Conservation (phyloP, 768 basidiomycete genomes). For the Amylocystis lapponica region DNA sequence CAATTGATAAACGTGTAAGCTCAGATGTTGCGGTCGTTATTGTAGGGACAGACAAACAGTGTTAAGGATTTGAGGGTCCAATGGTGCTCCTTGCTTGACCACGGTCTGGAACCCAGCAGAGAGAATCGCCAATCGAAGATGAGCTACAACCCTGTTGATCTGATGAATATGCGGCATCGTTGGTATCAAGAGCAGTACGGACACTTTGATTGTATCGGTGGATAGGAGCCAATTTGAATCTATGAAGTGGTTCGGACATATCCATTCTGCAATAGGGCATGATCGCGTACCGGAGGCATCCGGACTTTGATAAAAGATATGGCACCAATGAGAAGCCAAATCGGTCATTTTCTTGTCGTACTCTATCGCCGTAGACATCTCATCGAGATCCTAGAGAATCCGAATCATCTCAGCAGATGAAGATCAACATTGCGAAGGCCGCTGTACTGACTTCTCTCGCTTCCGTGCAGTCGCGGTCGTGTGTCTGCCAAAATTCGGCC, state of each 20-base stretch:
- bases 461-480: slow-evolving; percentile 5
- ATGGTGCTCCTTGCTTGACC: background rate
- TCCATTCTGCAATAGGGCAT: too few relatives aligned
- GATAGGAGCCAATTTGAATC: background rate
- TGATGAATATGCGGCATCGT: background rate
- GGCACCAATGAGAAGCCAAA: slow-evolving; percentile 27
- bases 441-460: background rate
- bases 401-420: background rate
- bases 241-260: background rate
- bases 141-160: background rate
- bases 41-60: background rate
- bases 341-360: slow-evolving; percentile 32
- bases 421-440: background rate
- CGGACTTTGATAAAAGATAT: background rate
- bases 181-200: background rate
- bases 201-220: background rate
- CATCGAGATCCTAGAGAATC: slow-evolving; percentile 28
- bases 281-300: too few relatives aligned
- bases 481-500: slow-evolving; percentile 36
- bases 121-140: background rate
- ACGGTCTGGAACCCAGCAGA: background rate
- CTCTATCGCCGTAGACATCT: slow-evolving; percentile 29
- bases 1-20: too few relatives aligned
- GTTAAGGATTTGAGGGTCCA: background rate
- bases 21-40: background rate